A percentile compares a stretch with the other conserved stretches of the same genome.
Evolutionary conservation across 2,329 filamentous ascomycete species (phyloP).

Genomic region (Colletotrichum higginsianum): DNA sequence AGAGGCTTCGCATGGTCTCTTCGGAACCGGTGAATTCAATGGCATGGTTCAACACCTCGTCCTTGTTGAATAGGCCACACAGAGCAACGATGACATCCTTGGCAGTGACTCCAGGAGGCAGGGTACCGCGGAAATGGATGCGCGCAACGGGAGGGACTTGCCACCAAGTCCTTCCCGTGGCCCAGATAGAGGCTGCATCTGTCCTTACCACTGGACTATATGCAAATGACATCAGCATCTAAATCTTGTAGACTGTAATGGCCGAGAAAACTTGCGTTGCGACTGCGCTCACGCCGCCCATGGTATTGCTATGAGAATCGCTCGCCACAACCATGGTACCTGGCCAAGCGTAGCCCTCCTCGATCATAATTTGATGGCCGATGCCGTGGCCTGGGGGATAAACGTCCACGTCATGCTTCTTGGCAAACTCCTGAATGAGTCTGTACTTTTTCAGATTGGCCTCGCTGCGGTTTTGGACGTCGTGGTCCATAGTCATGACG

Average conservation of each 20-base stretch:
- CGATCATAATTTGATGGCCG: slow-evolving; percentile 91
- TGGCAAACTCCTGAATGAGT: slow-evolving; percentile 86
- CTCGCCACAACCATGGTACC: slow-evolving; percentile 86
- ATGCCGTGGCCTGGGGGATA: slow-evolving; percentile 86
- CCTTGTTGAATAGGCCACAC: slow-evolving; percentile 87
- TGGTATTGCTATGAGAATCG: too few species aligned
- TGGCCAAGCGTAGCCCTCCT: slow-evolving; percentile 88
- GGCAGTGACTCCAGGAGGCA: slow-evolving; percentile 86
- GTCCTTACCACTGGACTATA: slow-evolving; percentile 86
- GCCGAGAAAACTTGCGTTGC: too few species aligned
- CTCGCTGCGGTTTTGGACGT: slow-evolving; percentile 87
- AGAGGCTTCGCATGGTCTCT: slow-evolving; percentile 80
- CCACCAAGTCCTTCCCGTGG: slow-evolving; percentile 88
- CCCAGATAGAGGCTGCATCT: slow-evolving; percentile 89
- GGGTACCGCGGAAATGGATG: slow-evolving; percentile 81
- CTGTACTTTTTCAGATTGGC: slow-evolving; percentile 86
- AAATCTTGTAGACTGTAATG: too few species aligned
- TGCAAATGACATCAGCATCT: background rate
- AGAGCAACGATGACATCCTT: slow-evolving; percentile 96
- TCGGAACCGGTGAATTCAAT: slow-evolving; percentile 90
- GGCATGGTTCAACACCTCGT: slow-evolving; percentile 91
- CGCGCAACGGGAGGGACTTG: slow-evolving; percentile 88
- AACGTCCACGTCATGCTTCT: slow-evolving; percentile 82
- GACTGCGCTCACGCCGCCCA: too few species aligned
- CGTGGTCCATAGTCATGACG: slow-evolving; percentile 89